Percentiles rank a stretch among this genome's conserved stretches.
Conservation (phyloP, 768 basidiomycete species). For the Macrolepiota dolichaula region DNA sequence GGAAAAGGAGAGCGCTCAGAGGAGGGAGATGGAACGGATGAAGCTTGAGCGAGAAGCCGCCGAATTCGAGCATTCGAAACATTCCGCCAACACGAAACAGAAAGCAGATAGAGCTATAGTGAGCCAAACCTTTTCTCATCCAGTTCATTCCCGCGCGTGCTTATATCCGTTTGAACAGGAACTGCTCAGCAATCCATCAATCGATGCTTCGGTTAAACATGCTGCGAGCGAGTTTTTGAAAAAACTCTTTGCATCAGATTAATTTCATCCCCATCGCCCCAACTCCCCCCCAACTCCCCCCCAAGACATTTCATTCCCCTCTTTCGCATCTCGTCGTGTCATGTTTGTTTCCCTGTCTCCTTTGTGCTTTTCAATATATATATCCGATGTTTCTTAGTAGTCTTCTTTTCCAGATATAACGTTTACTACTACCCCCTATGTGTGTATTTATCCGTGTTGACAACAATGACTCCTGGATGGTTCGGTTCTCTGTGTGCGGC, state of each 20-base stretch:
- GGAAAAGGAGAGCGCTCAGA: slow-evolving; percentile 48
- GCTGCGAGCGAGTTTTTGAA: slow-evolving; percentile 72
- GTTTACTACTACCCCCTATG: slow-evolving; percentile 3
- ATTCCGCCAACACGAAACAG: slow-evolving; percentile 50
- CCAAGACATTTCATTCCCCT: not conserved
- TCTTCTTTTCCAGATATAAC: not conserved
- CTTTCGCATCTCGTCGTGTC: not conserved
- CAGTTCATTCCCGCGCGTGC: not conserved
- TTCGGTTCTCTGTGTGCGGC: slow-evolving; percentile 1
- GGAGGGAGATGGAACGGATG: slow-evolving; percentile 50
- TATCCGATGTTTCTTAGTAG: slow-evolving; percentile 5
- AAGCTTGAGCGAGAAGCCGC: slow-evolving; percentile 54
- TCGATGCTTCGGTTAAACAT: slow-evolving; percentile 60
- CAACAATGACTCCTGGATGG: slow-evolving; percentile 5
- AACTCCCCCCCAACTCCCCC: no score
- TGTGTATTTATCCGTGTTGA: slow-evolving; percentile 8
- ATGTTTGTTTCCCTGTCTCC: not conserved
- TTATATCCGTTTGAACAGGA: slow-evolving; percentile 31
- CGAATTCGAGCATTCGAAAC: slow-evolving; percentile 52
- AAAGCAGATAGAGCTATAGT: slow-evolving; percentile 65
- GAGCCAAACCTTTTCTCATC: slow-evolving; percentile 18
- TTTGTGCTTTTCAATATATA: slow-evolving; percentile 1
- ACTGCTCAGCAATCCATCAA: slow-evolving; percentile 52
- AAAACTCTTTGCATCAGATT: slow-evolving; percentile 30
- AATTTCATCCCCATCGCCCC: not conserved